Evolutionary conservation across 768 basidiomycete genomes (phyloP), one percentile per base, ranked within the genome.

Genomic region (Rhizopogon rudus): DNA sequence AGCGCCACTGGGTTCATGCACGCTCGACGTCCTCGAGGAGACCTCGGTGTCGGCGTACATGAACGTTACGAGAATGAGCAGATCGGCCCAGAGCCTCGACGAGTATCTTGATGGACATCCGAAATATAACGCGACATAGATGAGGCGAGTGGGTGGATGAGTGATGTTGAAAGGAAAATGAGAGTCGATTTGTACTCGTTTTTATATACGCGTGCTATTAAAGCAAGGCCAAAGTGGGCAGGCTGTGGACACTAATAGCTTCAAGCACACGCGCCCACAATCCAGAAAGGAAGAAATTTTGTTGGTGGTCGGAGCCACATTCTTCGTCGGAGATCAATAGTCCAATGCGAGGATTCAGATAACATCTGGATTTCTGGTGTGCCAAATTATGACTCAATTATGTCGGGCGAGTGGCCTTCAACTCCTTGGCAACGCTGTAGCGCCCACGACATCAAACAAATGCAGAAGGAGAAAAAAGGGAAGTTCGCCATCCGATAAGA

Each of bases 201-300:
- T 37, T 53, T 55, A 37, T 58, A 33, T 58, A 58, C 28, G 50
- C 28, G 28, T 13, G 40, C 5, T 25, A 37, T 51, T 48, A 51
- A 58, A 58, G 57, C 57, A 46, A 46, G 31, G 57, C 41, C 57
- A 58, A 58, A 58, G 54, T 55, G 43, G 50, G 33, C 20, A 37
- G 28, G 28, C 42, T 55, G 52, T 49, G 48, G 41, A 41, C 53
- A 54, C 20, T 51, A 51, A 50, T 46, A 45, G 25, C 6, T 42
- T 44, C 25, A 29, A 52, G 41, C 39, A 22, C 16, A 49, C 25
- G 3, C 44, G 31, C 28, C 31, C 44, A 52, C 25, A 42, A 9
- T 52, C 31, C 20, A 10, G 44, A 52, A 52, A 46, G 22, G 22
- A 28, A 40, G 3, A 48, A 37, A 4, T 28, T 29, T 29, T 52